These are phyloP conservation scores for Suillus tomentosus DNA, from an alignment of 768 basidiomycete species.

Conservation along the genomic window DNA sequence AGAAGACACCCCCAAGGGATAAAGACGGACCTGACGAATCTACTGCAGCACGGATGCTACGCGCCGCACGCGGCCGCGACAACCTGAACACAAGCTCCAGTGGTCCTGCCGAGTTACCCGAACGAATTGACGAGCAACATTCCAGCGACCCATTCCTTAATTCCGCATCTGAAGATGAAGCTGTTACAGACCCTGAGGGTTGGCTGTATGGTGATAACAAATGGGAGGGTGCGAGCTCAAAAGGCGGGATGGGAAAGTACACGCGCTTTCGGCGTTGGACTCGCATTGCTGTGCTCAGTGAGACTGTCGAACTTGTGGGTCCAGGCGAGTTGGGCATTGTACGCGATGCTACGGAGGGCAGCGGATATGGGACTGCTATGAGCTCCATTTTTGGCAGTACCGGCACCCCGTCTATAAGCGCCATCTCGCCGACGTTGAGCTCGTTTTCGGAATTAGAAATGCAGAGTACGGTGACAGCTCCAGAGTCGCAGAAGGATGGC, in stretches of 20 bases:
- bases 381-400: slow-evolving; percentile 20
- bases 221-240: slow-evolving; percentile 78
- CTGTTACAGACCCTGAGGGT: slow-evolving; percentile 78
- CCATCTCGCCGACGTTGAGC: slow-evolving; percentile 31
- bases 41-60: slow-evolving; percentile 46
- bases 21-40: slow-evolving; percentile 46
- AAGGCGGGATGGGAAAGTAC: slow-evolving; percentile 90
- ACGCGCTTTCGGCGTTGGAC: slow-evolving; percentile 88
- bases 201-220: slow-evolving; percentile 97
- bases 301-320: slow-evolving; percentile 62
- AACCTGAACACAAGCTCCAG: slow-evolving; percentile 16
- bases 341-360: slow-evolving; percentile 22
- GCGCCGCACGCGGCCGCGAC: slow-evolving; percentile 54
- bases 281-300: slow-evolving; percentile 75
- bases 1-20: slow-evolving; percentile 57
- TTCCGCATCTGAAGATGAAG: slow-evolving; percentile 48
- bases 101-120: slow-evolving; percentile 22
- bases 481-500: slow-evolving; percentile 23
- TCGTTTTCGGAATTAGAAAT: slow-evolving; percentile 28
- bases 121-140: slow-evolving; percentile 29
- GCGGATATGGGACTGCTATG: slow-evolving; percentile 12
- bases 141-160: slow-evolving; percentile 30
- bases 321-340: slow-evolving; percentile 34
- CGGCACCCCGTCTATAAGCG: slow-evolving; percentile 26
- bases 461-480: slow-evolving; percentile 25